phyloP scores from a whole-genome alignment of 1,139 yeast species.

The Kurtzmaniella natalensis region DNA sequence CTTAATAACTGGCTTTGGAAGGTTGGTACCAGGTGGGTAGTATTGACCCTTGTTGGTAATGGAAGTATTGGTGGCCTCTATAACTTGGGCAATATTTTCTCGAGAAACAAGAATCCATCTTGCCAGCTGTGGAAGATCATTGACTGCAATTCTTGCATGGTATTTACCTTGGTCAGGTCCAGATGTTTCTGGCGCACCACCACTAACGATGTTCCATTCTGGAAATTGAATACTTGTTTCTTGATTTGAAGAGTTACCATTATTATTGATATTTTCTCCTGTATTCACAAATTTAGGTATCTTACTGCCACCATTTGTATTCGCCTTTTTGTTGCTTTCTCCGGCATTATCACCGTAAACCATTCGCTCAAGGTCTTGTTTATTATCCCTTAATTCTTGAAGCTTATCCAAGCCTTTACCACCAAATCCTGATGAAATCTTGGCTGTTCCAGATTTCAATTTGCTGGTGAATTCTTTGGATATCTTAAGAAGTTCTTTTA shows the following conservation, averaged over 20 bases:
- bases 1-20: constrained; percentile 30
- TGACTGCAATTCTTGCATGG: constrained; percentile 71
- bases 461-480: constrained; percentile 56
- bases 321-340: neutral
- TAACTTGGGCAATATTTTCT: constrained; percentile 59
- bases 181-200: constrained; percentile 55
- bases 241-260: neutral
- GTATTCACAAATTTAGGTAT: neutral
- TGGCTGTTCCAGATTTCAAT: constrained; percentile 66
- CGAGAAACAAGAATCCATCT: constrained; percentile 80
- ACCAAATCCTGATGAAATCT: constrained; percentile 76
- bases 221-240: constrained; percentile 23
- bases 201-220: constrained; percentile 49
- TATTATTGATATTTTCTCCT: neutral
- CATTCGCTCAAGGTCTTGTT: constrained; percentile 47
- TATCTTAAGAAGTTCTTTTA: constrained; percentile 48
- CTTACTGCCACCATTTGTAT: neutral
- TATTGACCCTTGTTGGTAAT: constrained; percentile 81
- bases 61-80: constrained; percentile 71
- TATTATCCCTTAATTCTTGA: constrained; percentile 62
- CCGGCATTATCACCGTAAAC: constrained; percentile 22
- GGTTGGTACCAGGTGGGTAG: constrained; percentile 55
- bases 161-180: constrained; percentile 61
- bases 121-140: constrained; percentile 82
- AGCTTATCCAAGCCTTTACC: constrained; percentile 88